These are phyloP conservation scores for Jacaranda copaia DNA, from an alignment of 257 asterid genomes.

Conservation along the genomic window DNA sequence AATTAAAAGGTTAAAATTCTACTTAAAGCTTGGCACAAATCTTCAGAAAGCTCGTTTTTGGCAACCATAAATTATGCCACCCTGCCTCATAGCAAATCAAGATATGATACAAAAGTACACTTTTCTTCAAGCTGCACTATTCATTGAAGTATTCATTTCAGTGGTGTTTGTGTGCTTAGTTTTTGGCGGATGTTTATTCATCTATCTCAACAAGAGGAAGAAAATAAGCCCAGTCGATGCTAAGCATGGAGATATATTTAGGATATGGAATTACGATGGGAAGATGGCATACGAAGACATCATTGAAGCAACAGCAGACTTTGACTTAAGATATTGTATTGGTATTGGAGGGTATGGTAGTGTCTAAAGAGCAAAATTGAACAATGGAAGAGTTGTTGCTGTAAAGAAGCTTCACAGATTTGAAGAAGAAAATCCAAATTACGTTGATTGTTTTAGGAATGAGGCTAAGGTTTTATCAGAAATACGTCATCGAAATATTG, in stretches of 20 bases:
- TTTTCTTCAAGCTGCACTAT: background rate
- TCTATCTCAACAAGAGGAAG: background rate
- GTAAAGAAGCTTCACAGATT: slow-evolving; percentile 23
- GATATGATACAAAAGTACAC: too few species aligned
- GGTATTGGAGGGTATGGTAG: slow-evolving; percentile 34
- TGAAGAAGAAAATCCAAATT: slow-evolving; percentile 3
- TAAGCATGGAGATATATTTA: background rate
- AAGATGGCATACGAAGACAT: slow-evolving; percentile 27
- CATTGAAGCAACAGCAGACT: slow-evolving; percentile 26
- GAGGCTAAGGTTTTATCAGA: slow-evolving; percentile 8
- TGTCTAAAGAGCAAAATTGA: slow-evolving; percentile 30
- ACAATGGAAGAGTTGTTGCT: slow-evolving; percentile 10
- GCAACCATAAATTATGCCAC: background rate
- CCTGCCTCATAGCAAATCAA: too few species aligned
- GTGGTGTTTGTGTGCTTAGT: background rate
- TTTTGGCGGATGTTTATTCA: background rate
- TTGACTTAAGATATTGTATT: slow-evolving; percentile 5
- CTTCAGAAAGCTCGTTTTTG: background rate
- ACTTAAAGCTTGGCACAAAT: background rate
- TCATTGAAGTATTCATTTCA: too few species aligned
- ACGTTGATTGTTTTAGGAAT: slow-evolving; percentile 1
- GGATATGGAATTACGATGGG: slow-evolving; percentile 28
- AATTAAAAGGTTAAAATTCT: slow-evolving; percentile 14
- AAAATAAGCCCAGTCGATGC: background rate
- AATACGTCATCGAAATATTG: slow-evolving; percentile 25